Evolutionary conservation across 2,329 filamentous ascomycete genomes (phyloP).

Genomic region (Biscogniauxia marginata): DNA sequence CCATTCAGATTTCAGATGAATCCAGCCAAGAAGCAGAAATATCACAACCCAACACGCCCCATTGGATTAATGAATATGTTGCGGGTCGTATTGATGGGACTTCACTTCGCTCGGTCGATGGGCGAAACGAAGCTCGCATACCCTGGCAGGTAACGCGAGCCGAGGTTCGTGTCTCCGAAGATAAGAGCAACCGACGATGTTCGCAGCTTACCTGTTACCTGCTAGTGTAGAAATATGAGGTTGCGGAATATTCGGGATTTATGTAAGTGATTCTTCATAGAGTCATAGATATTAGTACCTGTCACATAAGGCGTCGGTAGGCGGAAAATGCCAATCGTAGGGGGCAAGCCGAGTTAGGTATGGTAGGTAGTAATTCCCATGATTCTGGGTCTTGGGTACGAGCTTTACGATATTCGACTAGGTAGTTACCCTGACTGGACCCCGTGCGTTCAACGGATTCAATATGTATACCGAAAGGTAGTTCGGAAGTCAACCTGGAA

Average conservation of each 20-base stretch:
- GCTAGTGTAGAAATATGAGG: background rate
- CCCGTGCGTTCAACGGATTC: background rate
- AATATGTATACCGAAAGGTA: background rate
- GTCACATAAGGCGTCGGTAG: too few species aligned
- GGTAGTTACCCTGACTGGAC: background rate
- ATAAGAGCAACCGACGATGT: background rate
- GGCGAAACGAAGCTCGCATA: background rate
- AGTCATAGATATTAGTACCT: background rate
- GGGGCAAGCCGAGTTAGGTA: too few species aligned
- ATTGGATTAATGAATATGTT: background rate
- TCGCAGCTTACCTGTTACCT: background rate
- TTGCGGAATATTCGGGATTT: too few species aligned
- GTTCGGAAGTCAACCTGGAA: background rate
- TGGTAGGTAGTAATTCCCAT: background rate
- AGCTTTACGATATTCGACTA: background rate
- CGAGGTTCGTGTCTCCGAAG: background rate
- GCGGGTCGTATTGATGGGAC: background rate
- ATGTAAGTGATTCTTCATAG: too few species aligned
- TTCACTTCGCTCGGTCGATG: background rate
- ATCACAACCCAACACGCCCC: background rate
- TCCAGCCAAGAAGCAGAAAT: background rate
- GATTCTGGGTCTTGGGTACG: background rate
- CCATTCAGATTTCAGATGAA: background rate
- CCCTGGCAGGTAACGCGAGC: background rate
- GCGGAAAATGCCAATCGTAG: background rate